Base-by-base conservation (phyloP, 768 basidiomycete genomes). In the Galerina sulciceps region DNA sequence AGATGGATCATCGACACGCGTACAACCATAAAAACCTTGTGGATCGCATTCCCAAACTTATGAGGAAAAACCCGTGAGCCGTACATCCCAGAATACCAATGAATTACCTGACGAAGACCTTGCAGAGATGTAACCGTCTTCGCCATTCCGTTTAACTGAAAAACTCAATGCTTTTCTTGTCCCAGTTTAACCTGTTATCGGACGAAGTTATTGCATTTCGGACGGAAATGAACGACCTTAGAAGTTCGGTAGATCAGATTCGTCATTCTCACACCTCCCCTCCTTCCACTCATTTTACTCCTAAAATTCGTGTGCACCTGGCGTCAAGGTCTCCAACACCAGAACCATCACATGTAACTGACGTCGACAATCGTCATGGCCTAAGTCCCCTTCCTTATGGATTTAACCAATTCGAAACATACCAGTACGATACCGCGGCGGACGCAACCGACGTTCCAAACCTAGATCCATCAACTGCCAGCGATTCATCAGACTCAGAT, bases 161-260 rank as follows among this genome's bases (percentile, higher is more conserved):
- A 6, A 11, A 40, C 49, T 51, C 8, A 51, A 51, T 14, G 10
- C 15, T 43, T 43, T 2, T 18, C 13, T 36, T 17, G n/a, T 50
- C 13, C 3, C 41, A 57, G 55, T 57, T 57, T 23, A 40, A 57
- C 18, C 35, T 57, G 10, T 41, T 57, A 34, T 41, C 55, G 11
- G 55, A 57, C 13, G 55, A 57, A 48, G 55, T 57, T 2, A 37
- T 57, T 9, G 47, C 40, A 43, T 57, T 57, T 43, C 55, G 42
- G 18, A 57, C 23, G 37, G 55, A 57, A 31, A 57, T 57, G 46
- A 57, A 57, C 15, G 55, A 57, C 10, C 38, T 57, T 8, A 48
- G 35, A 57, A n/a, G 10, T 34, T 31, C 47, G 13, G 10, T 57
- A 15, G 38, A 49, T 34, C 42, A 44, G n/a, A 41, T 53, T 42